Evolutionary conservation across 208 protist genomes (phyloP), one percentile per base, ranked within the genome.

Genomic region (Leishmania mexicana): DNA sequence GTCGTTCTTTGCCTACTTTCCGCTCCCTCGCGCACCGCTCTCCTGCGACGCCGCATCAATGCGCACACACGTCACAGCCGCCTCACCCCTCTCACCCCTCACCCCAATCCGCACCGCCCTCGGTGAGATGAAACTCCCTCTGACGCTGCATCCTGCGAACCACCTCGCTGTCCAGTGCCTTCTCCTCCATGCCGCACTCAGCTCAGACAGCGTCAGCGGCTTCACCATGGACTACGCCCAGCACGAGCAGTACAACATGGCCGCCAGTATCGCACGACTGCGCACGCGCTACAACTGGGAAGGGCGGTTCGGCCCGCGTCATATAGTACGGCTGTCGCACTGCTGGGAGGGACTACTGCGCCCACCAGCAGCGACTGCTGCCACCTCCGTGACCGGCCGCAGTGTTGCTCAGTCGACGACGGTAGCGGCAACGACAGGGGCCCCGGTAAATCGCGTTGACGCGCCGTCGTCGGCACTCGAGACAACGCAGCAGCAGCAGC

Each of bases 141-240:
- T 79, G 76, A 86, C 92, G 2, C n/a, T 75, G 53, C 90, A 95
- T 71, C 85, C 84, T 42, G 83, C 81, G 45, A 97, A 95, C 67
- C 88, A 92, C 78, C 49, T 94, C 62, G 38, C 87, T 17, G 93
- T 93, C 64, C 93, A 97, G 80, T 88, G 91, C 47, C 88, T 97
- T 21, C 80, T 91, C 17, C 78, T 95, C 13, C 83, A 85, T 35
- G 87, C 84, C 5, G 81, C 90, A 0, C 75, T 95, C n/a, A 65
- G 71, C 64, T 74, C 80, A 1, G 78, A 85, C 47, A 58, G 54
- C 10, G 31, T 38, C 71, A 58, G 15, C 71, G n/a, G 24, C 71
- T 5, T n/a, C 38, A 47, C 47, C 5, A 35, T 8, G 38, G 31
- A 45, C 54, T 17, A 47, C n/a, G 11, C 24, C 49, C 72, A 42